phyloP scores from a whole-genome alignment of 225 moss, liverwort and hornwort genomes.

The Pseudisothecium myosuroides region DNA sequence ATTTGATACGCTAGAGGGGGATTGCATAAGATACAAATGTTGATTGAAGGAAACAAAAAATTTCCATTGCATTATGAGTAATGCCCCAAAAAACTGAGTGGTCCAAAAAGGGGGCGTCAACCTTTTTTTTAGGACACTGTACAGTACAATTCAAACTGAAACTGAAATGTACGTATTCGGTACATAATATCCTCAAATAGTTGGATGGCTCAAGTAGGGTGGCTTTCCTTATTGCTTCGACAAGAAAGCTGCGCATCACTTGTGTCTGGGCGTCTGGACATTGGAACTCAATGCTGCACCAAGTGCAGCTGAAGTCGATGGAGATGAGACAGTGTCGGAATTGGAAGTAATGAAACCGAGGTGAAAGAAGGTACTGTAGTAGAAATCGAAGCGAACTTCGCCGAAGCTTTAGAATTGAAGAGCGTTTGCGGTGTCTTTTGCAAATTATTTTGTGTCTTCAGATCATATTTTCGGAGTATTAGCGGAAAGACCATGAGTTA shows the following conservation, averaged over 20 bases:
- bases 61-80: no score
- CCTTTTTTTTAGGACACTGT: no score
- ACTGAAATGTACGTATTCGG: neutral
- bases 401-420: neutral
- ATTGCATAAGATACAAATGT: no score
- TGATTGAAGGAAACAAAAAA: no score
- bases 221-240: neutral
- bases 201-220: neutral
- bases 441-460: neutral
- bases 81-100: no score
- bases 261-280: neutral
- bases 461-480: neutral
- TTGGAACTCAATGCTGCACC: neutral
- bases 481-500: neutral
- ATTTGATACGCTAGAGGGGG: no score
- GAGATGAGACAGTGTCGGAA: neutral
- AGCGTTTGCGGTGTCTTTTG: neutral
- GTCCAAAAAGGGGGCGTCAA: no score
- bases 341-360: neutral
- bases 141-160: neutral
- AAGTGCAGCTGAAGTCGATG: neutral
- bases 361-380: no score
- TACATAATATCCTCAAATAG: neutral
- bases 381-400: neutral
- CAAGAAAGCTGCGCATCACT: neutral